Base-by-base conservation (phyloP, 163 green algal species). In the Scenedesmus sp. region DNA sequence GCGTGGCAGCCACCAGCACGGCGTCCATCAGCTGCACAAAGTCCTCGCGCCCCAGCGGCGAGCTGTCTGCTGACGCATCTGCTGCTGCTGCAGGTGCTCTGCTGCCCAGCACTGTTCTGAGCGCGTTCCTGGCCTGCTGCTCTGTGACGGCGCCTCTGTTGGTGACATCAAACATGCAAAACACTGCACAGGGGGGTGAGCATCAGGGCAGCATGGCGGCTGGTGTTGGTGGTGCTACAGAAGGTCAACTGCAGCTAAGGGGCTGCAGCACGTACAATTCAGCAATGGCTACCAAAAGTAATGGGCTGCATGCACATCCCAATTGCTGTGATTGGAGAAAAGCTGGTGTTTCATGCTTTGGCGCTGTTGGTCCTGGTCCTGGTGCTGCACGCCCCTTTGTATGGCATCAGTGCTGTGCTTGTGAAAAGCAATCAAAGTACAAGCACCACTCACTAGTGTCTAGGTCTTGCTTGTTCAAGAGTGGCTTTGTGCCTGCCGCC, bases 141-240 rank as follows among this genome's bases (percentile, higher is more conserved):
- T 90, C 83, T 18, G 91, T 94, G 1, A 97, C 89, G 24, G 78
- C 33, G 24, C 93, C 93, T 3, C 87, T 85, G 26, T 95, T 92
- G 6, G 94, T 96, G 20, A 96, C 89, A 80, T 97, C 95, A 92
- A 96, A 95, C 93, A 96, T 95, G 46, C 81, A 91, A 86, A 96
- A 96, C 85, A 90, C 37, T 51, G 78, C 78, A 51, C 65, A 76
- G 30, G 30, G 40, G 59, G 24, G 9, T 15, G 3, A 72, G 3
- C 22, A 72, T 22, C 22, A 35, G 59, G 59, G n/a, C n/a, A n/a
- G n/a, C n/a, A n/a, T n/a, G n/a, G n/a, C n/a, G n/a, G n/a, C n/a
- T n/a, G 46, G 46, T 56, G 46, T 56, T 56, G 10, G 46, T 10
- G 7, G 46, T 56, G 46, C 46, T 56, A 56, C 46, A n/a, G n/a